Percentiles rank a stretch among this genome's conserved stretches.
Conservation (phyloP, 257 asterid genomes). For the Craterostigma plantagineum region DNA sequence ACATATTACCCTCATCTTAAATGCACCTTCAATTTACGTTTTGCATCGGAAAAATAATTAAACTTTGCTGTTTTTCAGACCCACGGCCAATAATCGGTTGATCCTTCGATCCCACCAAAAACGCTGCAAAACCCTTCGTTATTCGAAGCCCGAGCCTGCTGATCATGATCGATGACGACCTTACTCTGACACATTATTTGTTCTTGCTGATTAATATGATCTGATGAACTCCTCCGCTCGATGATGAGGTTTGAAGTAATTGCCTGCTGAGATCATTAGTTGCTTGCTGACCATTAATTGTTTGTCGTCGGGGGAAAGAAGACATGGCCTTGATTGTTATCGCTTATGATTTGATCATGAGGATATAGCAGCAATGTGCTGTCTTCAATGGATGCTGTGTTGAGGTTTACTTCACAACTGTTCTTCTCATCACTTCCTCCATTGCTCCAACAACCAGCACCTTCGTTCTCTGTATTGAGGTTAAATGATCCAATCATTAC, state of each 20-base stretch:
- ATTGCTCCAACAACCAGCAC: no score
- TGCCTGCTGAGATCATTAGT: no score
- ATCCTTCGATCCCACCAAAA: slow-evolving; percentile 46
- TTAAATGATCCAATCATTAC: slow-evolving; percentile 6
- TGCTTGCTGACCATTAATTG: no score
- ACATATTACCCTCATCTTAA: no score
- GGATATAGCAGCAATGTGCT: slow-evolving; percentile 13
- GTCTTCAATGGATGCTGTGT: slow-evolving; percentile 21
- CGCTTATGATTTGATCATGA: slow-evolving; percentile 11
- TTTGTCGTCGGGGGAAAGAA: no score
- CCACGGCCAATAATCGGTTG: slow-evolving; percentile 64
- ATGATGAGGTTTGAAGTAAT: no score
- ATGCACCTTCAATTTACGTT: neutral
- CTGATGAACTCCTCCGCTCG: no score
- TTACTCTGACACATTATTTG: no score
- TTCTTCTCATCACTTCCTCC: slow-evolving; percentile 13
- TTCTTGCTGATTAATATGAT: no score
- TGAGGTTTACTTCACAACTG: slow-evolving; percentile 47
- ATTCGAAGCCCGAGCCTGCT: slow-evolving; percentile 15
- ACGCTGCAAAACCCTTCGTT: slow-evolving; percentile 37
- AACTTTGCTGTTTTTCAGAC: slow-evolving; percentile 30
- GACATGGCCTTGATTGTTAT: neutral
- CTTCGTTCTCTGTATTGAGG: slow-evolving; percentile 8
- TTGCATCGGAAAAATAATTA: slow-evolving; percentile 7
- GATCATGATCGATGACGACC: neutral